Percentiles rank a stretch among this genome's conserved stretches.
Evolutionary conservation across 2,329 filamentous ascomycete genomes (phyloP).

Genomic region (Verticillium zaregamsianum): DNA sequence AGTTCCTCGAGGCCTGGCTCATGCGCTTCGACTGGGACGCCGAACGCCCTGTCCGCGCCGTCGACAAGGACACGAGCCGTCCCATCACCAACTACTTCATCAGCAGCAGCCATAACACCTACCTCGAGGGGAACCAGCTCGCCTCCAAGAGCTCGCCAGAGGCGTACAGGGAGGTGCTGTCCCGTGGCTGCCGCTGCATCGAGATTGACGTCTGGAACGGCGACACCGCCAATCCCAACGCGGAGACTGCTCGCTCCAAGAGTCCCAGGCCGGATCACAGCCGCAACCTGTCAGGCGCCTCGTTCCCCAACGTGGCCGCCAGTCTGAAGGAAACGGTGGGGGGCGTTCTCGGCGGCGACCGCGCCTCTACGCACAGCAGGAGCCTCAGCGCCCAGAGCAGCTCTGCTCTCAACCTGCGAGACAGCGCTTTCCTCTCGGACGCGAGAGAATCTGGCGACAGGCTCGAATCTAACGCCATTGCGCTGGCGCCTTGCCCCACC

Average conservation of each 20-base stretch:
- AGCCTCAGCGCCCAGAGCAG: conserved; percentile 34
- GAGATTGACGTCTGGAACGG: conserved; percentile 97
- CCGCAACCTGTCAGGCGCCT: conserved; percentile 36
- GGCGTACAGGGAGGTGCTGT: conserved; percentile 72
- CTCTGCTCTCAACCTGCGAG: conserved; percentile 13
- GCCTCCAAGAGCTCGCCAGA: conserved; percentile 72
- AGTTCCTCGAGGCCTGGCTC: conserved; percentile 48
- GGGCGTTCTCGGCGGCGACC: conserved; percentile 20
- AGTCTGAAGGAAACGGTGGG: conserved; percentile 31
- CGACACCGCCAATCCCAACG: conserved; percentile 33
- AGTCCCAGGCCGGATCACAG: conserved; percentile 31
- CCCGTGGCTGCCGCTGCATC: conserved; percentile 79
- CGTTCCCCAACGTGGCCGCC: conserved; percentile 39
- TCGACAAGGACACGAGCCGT: conserved; percentile 54
- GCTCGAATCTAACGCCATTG: conserved; percentile 2
- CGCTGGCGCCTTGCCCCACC: conserved; percentile 13
- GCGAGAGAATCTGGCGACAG: conserved; percentile 29
- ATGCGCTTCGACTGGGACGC: conserved; percentile 39
- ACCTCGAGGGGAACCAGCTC: conserved; percentile 81
- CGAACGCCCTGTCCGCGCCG: conserved; percentile 31
- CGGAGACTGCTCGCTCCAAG: conserved; percentile 30
- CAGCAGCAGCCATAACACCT: conserved; percentile 93
- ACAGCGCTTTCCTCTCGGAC: conserved; percentile 20
- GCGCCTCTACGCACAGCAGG: conserved; percentile 27
- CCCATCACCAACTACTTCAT: conserved; percentile 90